A percentile compares a stretch with the other conserved stretches of the same genome.
phyloP scores from a whole-genome alignment of 148 eudicot genomes.

The Vaccinium darrowii region DNA sequence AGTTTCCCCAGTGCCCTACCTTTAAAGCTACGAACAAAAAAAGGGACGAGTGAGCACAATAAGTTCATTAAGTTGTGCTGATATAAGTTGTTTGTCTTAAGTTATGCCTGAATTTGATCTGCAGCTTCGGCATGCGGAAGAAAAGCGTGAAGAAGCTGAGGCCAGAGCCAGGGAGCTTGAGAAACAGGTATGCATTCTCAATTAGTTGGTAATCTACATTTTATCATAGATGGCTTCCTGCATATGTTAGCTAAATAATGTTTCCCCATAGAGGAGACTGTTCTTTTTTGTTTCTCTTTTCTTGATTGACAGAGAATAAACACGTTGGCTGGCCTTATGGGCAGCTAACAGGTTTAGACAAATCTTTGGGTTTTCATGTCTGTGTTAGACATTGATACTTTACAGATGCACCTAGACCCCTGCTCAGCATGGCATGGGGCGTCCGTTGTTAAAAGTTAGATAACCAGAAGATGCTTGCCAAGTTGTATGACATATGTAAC shows the following conservation, averaged over 20 bases:
- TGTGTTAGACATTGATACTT: background rate
- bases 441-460: background rate
- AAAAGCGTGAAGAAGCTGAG: slow-evolving; percentile 86
- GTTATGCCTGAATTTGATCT: slow-evolving; percentile 25
- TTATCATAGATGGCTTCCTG: background rate
- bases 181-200: slow-evolving; percentile 62
- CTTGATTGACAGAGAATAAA: background rate
- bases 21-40: background rate
- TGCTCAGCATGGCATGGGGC: background rate
- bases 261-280: background rate
- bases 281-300: background rate
- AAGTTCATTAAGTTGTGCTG: background rate
- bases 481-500: background rate
- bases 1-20: slow-evolving; percentile 14
- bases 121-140: slow-evolving; percentile 84
- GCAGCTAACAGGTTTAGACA: background rate
- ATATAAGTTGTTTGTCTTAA: background rate
- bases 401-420: background rate
- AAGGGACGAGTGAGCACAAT: background rate
- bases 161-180: slow-evolving; percentile 90
- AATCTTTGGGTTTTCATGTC: background rate
- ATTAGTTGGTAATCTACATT: slow-evolving; percentile 8
- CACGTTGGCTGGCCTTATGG: background rate
- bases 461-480: background rate
- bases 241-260: background rate